These are phyloP conservation scores for Turnera subulata DNA, from an alignment of 345 rosid species.

Conservation along the genomic window DNA sequence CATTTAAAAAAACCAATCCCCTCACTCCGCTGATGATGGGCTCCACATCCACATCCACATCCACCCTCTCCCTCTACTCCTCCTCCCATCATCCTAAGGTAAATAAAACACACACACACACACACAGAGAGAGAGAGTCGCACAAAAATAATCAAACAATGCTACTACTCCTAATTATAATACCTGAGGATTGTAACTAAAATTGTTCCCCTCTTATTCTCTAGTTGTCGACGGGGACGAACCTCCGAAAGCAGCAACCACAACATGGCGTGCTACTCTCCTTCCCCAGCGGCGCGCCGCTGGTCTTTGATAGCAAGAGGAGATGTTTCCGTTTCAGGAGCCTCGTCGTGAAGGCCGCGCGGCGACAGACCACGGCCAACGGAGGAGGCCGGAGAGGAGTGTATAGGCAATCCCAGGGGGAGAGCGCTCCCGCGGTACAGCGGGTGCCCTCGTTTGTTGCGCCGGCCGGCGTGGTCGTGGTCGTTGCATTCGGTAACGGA, in stretches of 20 bases:
- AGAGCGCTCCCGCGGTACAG: conserved; percentile 46
- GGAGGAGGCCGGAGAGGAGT: conserved; percentile 52
- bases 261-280: too few relatives aligned
- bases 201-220: too few relatives aligned
- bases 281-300: background rate
- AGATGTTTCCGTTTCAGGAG: conserved; percentile 31
- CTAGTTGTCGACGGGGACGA: too few relatives aligned
- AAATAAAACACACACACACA: too few relatives aligned
- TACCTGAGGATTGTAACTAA: too few relatives aligned
- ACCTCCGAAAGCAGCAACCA: too few relatives aligned
- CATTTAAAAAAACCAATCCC: background rate
- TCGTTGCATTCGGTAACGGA: conserved; percentile 65
- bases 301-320: conserved; percentile 19
- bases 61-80: conserved; percentile 1
- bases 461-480: conserved; percentile 57
- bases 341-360: conserved; percentile 47
- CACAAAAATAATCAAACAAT: too few relatives aligned
- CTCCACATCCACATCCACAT: background rate
- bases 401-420: conserved; percentile 60
- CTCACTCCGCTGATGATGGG: too few relatives aligned
- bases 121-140: too few relatives aligned
- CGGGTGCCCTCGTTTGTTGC: conserved; percentile 51
- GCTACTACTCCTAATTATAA: too few relatives aligned
- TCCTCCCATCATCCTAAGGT: conserved; percentile 7
- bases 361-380: conserved; percentile 11